These are phyloP conservation scores for Daphne laureola DNA, from an alignment of 441 rosid species.

Conservation along the genomic window DNA sequence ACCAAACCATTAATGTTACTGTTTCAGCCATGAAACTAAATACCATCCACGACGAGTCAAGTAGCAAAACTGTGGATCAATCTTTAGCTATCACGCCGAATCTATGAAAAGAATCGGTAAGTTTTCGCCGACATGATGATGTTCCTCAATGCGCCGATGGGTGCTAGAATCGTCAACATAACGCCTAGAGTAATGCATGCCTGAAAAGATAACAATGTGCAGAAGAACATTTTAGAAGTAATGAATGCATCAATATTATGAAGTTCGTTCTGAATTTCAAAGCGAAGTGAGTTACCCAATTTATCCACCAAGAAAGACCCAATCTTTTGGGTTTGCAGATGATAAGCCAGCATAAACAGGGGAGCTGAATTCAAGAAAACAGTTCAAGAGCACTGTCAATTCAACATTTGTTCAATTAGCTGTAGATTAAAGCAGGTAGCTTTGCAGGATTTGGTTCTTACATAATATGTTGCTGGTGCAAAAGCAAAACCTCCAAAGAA, in stretches of 20 bases:
- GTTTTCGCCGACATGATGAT: conserved; percentile 46
- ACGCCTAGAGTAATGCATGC: conserved; percentile 60
- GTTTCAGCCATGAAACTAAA: no score
- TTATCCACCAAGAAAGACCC: conserved; percentile 54
- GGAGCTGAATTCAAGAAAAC: conserved; percentile 37
- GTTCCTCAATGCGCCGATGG: conserved; percentile 67
- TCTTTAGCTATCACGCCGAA: neutral
- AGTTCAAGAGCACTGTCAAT: neutral
- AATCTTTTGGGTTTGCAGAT: conserved; percentile 57
- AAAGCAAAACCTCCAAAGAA: conserved; percentile 91
- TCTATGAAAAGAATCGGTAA: conserved; percentile 62
- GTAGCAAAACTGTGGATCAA: no score
- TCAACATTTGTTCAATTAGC: neutral
- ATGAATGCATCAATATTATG: no score
- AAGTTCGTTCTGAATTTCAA: neutral
- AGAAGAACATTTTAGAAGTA: no score
- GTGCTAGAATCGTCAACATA: conserved; percentile 45
- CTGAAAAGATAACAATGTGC: conserved; percentile 24
- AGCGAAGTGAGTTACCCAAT: conserved; percentile 46
- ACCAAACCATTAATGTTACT: no score
- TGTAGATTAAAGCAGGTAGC: no score
- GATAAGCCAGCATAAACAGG: conserved; percentile 68
- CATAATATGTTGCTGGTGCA: conserved; percentile 75
- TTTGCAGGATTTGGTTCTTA: conserved; percentile 18
- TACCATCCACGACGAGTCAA: no score